Evolutionary conservation across 1,284 basidiomycete species (phyloP).

Genomic region (Apiotrichum brassicae): DNA sequence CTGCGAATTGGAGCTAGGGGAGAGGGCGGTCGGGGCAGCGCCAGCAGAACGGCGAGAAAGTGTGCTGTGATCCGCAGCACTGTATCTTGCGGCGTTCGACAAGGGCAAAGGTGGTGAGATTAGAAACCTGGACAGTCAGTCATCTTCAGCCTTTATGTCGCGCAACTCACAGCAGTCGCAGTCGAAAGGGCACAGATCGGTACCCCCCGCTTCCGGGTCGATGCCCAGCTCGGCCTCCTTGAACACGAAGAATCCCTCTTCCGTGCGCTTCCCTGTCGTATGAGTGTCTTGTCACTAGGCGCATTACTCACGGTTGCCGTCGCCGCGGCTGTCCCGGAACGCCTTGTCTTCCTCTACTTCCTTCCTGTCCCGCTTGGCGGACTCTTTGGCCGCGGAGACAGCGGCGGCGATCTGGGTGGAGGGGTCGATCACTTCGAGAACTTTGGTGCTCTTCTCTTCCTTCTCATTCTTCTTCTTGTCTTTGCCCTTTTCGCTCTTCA

Average conservation of each 20-base stretch:
- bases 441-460: constrained; percentile 3
- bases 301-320: constrained; percentile 58
- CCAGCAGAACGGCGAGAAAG: too few relatives aligned
- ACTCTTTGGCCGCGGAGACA: constrained; percentile 10
- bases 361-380: constrained; percentile 14
- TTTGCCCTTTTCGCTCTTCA: not conserved
- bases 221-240: constrained; percentile 82
- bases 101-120: constrained; percentile 20
- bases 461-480: constrained; percentile 9
- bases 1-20: too few relatives aligned
- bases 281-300: not conserved
- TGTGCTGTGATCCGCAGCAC: too few relatives aligned
- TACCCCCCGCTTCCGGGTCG: constrained; percentile 65
- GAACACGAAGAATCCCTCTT: constrained; percentile 75
- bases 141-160: constrained; percentile 5
- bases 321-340: constrained; percentile 72
- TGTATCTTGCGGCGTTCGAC: not conserved
- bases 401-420: constrained; percentile 14
- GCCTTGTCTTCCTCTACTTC: constrained; percentile 50
- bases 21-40: too few relatives aligned
- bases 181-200: constrained; percentile 60
- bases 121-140: constrained; percentile 51
- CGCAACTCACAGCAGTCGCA: constrained; percentile 68
- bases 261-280: constrained; percentile 74
- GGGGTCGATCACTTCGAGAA: constrained; percentile 32